These are phyloP conservation scores for Raphanus raphanistrum DNA, from an alignment of 345 rosid genomes.

Conservation along the genomic window DNA sequence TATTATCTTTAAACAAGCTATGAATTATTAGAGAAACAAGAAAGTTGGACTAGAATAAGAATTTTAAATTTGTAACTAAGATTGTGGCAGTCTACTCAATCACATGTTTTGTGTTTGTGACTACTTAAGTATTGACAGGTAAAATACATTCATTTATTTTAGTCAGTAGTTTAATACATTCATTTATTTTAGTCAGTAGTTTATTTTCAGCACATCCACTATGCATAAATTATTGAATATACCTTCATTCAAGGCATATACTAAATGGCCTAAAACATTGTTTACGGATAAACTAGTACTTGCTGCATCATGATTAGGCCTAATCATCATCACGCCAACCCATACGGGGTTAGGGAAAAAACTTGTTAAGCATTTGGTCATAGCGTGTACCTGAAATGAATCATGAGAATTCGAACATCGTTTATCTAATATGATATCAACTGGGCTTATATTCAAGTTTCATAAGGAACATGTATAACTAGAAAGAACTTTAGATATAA, in stretches of 20 bases:
- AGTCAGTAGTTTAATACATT: background rate
- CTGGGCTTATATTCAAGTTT: background rate
- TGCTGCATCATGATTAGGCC: conserved; percentile 26
- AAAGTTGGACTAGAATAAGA: conserved; percentile 11
- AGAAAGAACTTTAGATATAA: background rate
- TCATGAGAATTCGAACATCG: background rate
- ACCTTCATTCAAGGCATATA: conserved; percentile 4
- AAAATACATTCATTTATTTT: background rate
- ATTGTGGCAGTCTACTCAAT: conserved; percentile 34
- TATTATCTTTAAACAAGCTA: background rate
- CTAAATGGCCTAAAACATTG: conserved; percentile 13
- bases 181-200: background rate
- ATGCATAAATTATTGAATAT: conserved; percentile 2
- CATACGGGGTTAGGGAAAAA: conserved; percentile 6
- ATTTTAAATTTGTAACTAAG: conserved; percentile 16
- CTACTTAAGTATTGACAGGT: conserved; percentile 27
- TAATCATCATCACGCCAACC: conserved; percentile 37
- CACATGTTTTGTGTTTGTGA: conserved; percentile 37
- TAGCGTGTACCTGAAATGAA: conserved; percentile 23
- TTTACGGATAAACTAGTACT: conserved; percentile 19
- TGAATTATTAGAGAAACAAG: conserved; percentile 4
- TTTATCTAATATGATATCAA: background rate
- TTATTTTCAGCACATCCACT: background rate
- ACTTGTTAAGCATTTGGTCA: conserved; percentile 13
- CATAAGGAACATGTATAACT: background rate